A percentile compares a stretch with the other conserved stretches of the same genome.
These are phyloP conservation scores for Tetrahymena malaccensis DNA, from an alignment of 73 alveolate genomes.

Conservation along the genomic window DNA sequence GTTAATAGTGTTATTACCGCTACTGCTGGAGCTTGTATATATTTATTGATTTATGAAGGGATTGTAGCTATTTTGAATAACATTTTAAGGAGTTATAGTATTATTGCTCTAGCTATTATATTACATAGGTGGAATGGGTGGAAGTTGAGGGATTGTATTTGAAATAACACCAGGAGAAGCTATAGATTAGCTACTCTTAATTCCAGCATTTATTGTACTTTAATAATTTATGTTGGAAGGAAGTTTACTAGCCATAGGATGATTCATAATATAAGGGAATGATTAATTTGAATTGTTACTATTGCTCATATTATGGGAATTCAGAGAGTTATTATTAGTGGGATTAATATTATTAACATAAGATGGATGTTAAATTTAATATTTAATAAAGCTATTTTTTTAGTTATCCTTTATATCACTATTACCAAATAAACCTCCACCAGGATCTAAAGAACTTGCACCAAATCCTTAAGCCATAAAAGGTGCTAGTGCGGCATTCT, in stretches of 20 bases:
- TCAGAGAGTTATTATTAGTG: too few relatives aligned
- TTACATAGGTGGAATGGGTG: not conserved
- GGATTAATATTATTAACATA: not conserved
- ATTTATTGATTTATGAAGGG: not conserved
- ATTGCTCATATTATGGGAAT: not conserved
- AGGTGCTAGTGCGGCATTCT: not conserved
- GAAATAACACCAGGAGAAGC: not conserved
- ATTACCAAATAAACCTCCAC: not conserved
- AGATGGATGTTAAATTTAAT: not conserved
- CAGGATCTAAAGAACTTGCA: not conserved
- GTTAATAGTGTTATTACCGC: not conserved
- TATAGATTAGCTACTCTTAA: not conserved
- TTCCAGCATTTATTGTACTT: not conserved
- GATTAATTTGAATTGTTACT: not conserved
- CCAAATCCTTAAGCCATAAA: not conserved
- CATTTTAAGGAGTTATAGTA: not conserved
- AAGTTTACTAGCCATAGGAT: not conserved
- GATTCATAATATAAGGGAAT: not conserved
- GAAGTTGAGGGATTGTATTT: not conserved
- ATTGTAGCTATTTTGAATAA: not conserved
- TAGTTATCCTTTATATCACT: not conserved
- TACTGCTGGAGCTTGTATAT: not conserved
- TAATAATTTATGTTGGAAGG: not conserved
- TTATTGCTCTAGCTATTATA: not conserved
- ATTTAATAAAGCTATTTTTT: not conserved